These are phyloP conservation scores for Neocallimastix lanati DNA, from an alignment of 192 early-diverging fungal genomes.

Conservation along the genomic window DNA sequence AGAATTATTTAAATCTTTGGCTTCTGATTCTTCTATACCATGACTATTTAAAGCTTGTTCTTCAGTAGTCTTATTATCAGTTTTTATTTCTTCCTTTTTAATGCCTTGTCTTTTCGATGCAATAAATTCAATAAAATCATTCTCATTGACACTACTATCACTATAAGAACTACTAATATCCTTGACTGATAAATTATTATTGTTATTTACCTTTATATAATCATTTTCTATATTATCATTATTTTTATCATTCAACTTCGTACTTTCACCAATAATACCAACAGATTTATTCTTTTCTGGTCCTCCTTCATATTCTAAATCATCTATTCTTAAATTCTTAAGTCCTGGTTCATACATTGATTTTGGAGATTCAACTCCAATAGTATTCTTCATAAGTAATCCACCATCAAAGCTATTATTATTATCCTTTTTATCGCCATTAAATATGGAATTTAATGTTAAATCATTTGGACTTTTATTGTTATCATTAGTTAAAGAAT, in stretches of 20 bases:
- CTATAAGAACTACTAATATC: background rate
- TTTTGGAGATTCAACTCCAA: background rate
- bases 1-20: background rate
- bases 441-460: background rate
- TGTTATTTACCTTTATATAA: background rate
- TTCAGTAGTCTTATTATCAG: too few species aligned
- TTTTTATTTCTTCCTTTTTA: background rate
- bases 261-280: background rate
- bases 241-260: background rate
- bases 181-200: background rate
- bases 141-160: background rate
- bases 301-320: background rate
- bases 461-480: background rate
- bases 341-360: background rate
- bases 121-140: background rate
- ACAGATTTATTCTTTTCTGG: background rate
- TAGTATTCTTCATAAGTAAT: background rate
- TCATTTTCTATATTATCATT: background rate
- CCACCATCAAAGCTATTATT: background rate
- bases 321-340: background rate
- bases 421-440: background rate
- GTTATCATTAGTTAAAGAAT: background rate
- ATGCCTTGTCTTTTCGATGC: background rate
- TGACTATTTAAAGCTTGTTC: too few species aligned
- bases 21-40: background rate